Conservation (phyloP, 2,329 filamentous ascomycete genomes). For the Botrytis hyacinthi region DNA sequence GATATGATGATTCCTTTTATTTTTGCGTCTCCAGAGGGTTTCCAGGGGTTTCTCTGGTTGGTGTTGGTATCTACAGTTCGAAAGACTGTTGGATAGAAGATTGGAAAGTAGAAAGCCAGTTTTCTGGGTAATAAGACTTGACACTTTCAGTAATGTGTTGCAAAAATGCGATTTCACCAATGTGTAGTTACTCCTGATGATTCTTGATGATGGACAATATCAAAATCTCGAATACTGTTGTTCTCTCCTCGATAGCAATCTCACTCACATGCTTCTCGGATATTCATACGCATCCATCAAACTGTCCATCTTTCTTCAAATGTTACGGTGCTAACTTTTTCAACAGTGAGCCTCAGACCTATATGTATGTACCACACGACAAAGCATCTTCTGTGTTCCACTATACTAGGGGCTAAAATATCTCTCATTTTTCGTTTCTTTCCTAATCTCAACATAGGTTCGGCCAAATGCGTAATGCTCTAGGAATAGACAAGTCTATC, state of each 20-base stretch:
- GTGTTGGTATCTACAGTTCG: neutral
- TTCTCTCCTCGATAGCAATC: neutral
- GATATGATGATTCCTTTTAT: neutral
- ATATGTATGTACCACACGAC: constrained; percentile 11
- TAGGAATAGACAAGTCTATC: constrained; percentile 67
- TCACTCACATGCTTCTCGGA: neutral
- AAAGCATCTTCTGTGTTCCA: neutral
- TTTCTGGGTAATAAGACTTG: neutral
- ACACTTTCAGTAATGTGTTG: neutral
- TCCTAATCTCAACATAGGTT: constrained; percentile 76
- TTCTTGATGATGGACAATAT: neutral
- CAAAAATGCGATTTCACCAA: neutral
- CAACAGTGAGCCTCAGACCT: constrained; percentile 20
- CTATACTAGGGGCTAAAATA: neutral
- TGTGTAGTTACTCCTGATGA: neutral
- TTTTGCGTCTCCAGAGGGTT: neutral
- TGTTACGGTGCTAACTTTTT: neutral
- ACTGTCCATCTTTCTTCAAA: too few species aligned
- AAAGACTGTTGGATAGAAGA: neutral
- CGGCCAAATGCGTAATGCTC: constrained; percentile 71
- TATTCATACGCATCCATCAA: neutral
- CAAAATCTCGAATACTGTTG: neutral
- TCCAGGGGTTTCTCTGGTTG: neutral
- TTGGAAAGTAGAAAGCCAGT: too few species aligned
- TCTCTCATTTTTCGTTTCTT: neutral